Base-by-base conservation (phyloP, 305 asterid species). In the Fraxinus nigra region DNA sequence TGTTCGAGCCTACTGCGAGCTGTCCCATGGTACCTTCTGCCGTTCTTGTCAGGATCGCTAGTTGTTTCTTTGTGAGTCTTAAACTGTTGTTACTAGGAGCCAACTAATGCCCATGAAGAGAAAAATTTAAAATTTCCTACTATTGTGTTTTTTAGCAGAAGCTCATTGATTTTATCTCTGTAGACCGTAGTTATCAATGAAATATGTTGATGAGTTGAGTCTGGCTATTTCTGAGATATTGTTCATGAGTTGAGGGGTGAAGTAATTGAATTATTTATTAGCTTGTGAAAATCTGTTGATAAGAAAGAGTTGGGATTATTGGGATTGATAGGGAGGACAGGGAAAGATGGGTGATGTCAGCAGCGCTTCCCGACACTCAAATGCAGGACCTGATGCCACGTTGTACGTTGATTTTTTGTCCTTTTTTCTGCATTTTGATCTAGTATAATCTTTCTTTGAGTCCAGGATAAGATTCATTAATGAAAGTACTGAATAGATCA, bases 1-100 rank as follows among this genome's bases (percentile, higher is more conserved):
- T 76, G 86, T 87, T 87, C 94, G 98, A 82, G 97, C 97, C 61
- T 95, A 84, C 88, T 94, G 98, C 89, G 98, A 94, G 95, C 95
- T 94, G 93, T 91, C 90, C 88, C 89, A 94, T 79, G 99, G 98
- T 95, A 95, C 95, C 98, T 92, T 94, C 90, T 79, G 93, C 93
- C 97, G 98, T 87, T 85, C 98, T 94, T 95, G 98, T 94, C 99
- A 90, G 92, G 98, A 94, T 94, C 95, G 99, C 97, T 95, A 95
- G 82, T 93, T 84, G 84, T 89, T 87, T 94, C 90, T 91, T 92
- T 85, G 96, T 91, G 93, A 85, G 95, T 90, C 89, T 87, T 85
- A 86, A 83, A 59, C 87, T 85, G 78, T 83, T 80, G 82, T 76
- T 84, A 81, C 80, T 84, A 84, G 91, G 89, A 81, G 72, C 67